Percentiles rank a stretch among this genome's conserved stretches.
These are phyloP conservation scores for Chaetoscypha palmicola DNA, from an alignment of 2,329 filamentous ascomycete species.

Conservation along the genomic window DNA sequence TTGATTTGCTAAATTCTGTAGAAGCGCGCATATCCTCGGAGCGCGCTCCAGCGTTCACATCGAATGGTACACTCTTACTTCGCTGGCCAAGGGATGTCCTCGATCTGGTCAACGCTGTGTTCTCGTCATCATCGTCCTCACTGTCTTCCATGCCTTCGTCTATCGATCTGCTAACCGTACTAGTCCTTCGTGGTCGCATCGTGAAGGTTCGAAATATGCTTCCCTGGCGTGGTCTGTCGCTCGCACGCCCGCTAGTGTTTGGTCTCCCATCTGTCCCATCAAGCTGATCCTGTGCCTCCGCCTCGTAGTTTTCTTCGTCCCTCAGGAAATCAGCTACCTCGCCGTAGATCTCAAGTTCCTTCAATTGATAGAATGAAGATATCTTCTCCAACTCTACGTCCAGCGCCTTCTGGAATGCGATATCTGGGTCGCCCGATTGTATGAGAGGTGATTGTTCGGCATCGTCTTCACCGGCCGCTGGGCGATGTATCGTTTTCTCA, in stretches of 20 bases:
- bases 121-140: slow-evolving; percentile 60
- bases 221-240: slow-evolving; percentile 36
- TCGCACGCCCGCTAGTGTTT: slow-evolving; percentile 36
- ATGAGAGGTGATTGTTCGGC: slow-evolving; percentile 82
- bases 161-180: slow-evolving; percentile 37
- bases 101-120: slow-evolving; percentile 36
- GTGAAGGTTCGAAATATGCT: slow-evolving; percentile 48
- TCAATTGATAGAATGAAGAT: slow-evolving; percentile 79
- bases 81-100: slow-evolving; percentile 28
- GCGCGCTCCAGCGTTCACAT: slow-evolving; percentile 14
- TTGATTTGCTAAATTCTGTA: slow-evolving; percentile 50
- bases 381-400: slow-evolving; percentile 93
- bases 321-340: slow-evolving; percentile 71
- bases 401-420: slow-evolving; percentile 72
- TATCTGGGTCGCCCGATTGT: slow-evolving; percentile 63
- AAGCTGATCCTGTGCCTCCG: slow-evolving; percentile 28
- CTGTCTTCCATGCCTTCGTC: slow-evolving; percentile 56
- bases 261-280: slow-evolving; percentile 35
- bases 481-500: slow-evolving; percentile 72
- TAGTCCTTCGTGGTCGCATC: slow-evolving; percentile 38
- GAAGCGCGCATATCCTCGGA: slow-evolving; percentile 53
- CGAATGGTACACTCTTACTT: slow-evolving; percentile 29
- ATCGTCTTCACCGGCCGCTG: slow-evolving; percentile 51
- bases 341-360: slow-evolving; percentile 79
- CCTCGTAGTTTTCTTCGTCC: slow-evolving; percentile 62